These are phyloP conservation scores for Wallacemonas collosoma DNA, from an alignment of 208 protist genomes.

Conservation along the genomic window DNA sequence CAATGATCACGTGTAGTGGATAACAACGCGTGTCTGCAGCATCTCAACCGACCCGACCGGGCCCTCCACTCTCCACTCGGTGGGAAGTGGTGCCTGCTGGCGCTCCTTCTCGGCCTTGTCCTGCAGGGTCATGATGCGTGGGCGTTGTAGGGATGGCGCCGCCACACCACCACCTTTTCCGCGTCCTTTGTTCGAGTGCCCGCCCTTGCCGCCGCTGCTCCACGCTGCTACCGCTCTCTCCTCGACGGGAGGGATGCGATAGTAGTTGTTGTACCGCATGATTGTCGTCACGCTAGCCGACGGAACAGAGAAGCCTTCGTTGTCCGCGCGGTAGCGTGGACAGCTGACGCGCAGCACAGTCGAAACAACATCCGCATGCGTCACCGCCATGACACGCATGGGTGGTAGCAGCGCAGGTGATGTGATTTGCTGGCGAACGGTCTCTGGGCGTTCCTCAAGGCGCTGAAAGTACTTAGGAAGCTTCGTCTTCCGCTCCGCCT, in stretches of 20 bases:
- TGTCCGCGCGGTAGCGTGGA: slow-evolving; percentile 48
- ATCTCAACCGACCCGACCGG: slow-evolving; percentile 54
- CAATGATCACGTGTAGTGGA: slow-evolving; percentile 40
- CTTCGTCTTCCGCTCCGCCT: slow-evolving; percentile 36
- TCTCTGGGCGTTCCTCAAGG: slow-evolving; percentile 10
- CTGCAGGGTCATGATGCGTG: slow-evolving; percentile 4
- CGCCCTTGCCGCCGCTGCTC: not conserved
- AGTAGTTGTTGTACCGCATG: slow-evolving; percentile 75
- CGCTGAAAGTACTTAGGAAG: slow-evolving; percentile 62
- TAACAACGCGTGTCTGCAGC: slow-evolving; percentile 66
- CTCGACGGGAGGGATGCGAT: slow-evolving; percentile 45
- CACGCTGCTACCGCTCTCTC: slow-evolving; percentile 19
- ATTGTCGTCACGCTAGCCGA: slow-evolving; percentile 81
- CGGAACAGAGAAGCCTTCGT: slow-evolving; percentile 65
- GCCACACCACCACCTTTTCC: not conserved
- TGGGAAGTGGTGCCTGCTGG: slow-evolving; percentile 21
- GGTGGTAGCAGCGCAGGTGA: slow-evolving; percentile 61
- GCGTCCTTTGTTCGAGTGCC: not conserved
- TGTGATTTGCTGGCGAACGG: slow-evolving; percentile 10
- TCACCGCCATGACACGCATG: slow-evolving; percentile 72
- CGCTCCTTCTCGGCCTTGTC: slow-evolving; percentile 8
- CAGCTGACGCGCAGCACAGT: slow-evolving; percentile 69
- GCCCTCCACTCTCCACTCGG: slow-evolving; percentile 47
- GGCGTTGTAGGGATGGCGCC: slow-evolving; percentile 5
- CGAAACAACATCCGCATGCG: slow-evolving; percentile 75